Evolutionary conservation across 2,329 filamentous ascomycete species (phyloP), one percentile per base, ranked within the genome.

Genomic region (Colletotrichum sp.): DNA sequence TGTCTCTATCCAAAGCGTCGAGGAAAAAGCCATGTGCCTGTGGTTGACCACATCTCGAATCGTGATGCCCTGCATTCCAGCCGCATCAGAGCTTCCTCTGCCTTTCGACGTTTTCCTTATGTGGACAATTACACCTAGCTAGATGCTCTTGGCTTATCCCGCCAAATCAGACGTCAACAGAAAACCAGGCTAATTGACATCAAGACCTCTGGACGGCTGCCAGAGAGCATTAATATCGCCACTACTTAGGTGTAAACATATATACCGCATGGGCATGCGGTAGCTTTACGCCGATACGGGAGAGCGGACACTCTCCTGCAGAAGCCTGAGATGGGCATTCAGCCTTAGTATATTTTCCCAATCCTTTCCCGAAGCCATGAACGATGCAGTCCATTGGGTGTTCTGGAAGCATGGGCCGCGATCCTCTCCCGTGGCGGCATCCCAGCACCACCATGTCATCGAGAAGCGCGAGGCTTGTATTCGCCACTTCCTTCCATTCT

Each of bases 21-120:
- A 12, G 5, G 39, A 6, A n/a, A 49, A 6, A 1, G 3, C 9
- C 39, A 12, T n/a, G 39, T 49, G 18, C 39, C 0, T 49, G 39
- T 1, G 18, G 0, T 6, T 49, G 39, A 1, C 18, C 3, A 49
- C 39, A 10, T 18, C 9, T 49, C 5, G 9, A 49, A 49, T n/a
- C 5, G 39, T n/a, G 8, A n/a, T 49, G 0, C 0, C 39, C 18
- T 5, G 0, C 15, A 16, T 49, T n/a, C 10, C 18, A 12, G 0
- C 2, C 18, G 5, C 9, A n/a, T 1, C 18, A 49, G 0, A 49
- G 39, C 39, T 1, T 49, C 18, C 8, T 49, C 9, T 12, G 9
- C 39, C 0, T 49, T 49, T 49, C 16, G 39, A 49, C 5, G 39
- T 49, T 49, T 49, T 18, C 3, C 39, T 12, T 3, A 49, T 1